Conservation (phyloP, 495 filamentous ascomycete species). For the Beverwykella pulmonaria region DNA sequence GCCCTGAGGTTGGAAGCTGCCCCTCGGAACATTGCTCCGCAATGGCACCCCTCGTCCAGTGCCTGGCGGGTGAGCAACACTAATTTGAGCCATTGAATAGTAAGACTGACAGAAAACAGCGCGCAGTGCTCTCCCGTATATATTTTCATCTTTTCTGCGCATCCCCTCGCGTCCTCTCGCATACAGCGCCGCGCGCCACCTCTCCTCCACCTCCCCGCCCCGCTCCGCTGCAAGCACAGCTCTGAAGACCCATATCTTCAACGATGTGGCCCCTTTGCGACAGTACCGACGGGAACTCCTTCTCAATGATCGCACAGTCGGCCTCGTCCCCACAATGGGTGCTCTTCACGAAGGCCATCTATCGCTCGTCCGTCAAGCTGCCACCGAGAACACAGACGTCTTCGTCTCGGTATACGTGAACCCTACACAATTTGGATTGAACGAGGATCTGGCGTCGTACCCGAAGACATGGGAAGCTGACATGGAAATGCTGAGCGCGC, state of each 20-base stretch:
- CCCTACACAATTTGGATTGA: slow-evolving; percentile 91
- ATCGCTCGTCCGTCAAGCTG: slow-evolving; percentile 82
- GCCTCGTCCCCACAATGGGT: slow-evolving; percentile 95
- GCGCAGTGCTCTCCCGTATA: not conserved
- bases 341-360: slow-evolving; percentile 91
- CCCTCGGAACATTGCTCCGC: slow-evolving; percentile 3
- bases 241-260: slow-evolving; percentile 66
- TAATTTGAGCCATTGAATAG: slow-evolving; percentile 12
- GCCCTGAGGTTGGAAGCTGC: not conserved
- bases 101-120: slow-evolving; percentile 6
- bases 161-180: not conserved
- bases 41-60: slow-evolving; percentile 6
- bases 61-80: not conserved
- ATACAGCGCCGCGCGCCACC: not conserved
- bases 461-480: slow-evolving; percentile 89
- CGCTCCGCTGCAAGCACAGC: slow-evolving; percentile 31
- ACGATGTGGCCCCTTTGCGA: slow-evolving; percentile 70
- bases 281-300: slow-evolving; percentile 69
- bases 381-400: slow-evolving; percentile 77
- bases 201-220: slow-evolving; percentile 15
- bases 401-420: slow-evolving; percentile 94
- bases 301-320: slow-evolving; percentile 70
- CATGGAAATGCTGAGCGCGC: slow-evolving; percentile 60
- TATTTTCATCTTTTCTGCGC: not conserved
- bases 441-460: slow-evolving; percentile 84